Evolutionary conservation across 345 rosid genomes (phyloP).

Genomic region (Eucalyptus tenuipes): DNA sequence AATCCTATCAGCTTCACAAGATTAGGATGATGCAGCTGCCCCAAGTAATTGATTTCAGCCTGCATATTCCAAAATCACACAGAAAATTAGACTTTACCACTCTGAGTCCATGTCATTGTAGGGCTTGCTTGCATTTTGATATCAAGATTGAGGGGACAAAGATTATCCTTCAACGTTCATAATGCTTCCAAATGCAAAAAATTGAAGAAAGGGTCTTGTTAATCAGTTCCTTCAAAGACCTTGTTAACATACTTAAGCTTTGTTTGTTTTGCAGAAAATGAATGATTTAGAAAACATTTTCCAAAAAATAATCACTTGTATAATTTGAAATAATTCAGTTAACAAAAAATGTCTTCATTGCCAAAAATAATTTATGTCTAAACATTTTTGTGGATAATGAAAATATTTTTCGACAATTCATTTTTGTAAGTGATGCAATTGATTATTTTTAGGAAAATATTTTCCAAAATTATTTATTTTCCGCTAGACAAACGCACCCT

Average conservation of each 20-base stretch:
- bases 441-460: background rate
- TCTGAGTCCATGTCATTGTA: background rate
- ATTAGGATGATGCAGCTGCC: constrained; percentile 54
- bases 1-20: constrained; percentile 73
- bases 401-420: background rate
- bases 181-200: background rate
- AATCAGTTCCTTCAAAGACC: background rate
- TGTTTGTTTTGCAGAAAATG: background rate
- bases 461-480: background rate
- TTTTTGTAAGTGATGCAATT: background rate
- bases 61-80: constrained; percentile 6
- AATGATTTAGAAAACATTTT: background rate
- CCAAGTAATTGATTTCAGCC: constrained; percentile 71
- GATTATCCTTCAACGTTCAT: background rate
- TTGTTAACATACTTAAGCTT: background rate
- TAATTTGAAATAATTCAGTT: background rate
- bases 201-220: background rate
- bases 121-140: background rate
- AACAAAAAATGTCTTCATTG: background rate
- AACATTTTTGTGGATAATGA: background rate
- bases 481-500: background rate
- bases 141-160: background rate
- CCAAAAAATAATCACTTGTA: background rate
- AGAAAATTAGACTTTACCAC: background rate
- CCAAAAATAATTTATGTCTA: background rate